Conservation (phyloP, 345 rosid genomes). For the Syzygium aromaticum region DNA sequence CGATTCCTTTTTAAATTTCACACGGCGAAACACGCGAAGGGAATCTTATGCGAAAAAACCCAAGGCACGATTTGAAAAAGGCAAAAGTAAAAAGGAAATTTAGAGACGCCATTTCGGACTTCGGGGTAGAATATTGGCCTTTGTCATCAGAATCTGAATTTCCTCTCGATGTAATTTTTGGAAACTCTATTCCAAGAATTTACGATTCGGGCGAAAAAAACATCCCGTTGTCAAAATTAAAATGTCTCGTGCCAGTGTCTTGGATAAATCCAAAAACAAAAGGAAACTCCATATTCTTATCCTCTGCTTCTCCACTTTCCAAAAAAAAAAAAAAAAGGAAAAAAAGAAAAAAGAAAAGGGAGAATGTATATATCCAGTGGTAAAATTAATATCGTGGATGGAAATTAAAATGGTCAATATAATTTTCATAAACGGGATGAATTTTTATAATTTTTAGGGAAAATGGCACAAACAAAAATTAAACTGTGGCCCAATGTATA, state of each 20-base stretch:
- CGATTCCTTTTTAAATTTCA: background rate
- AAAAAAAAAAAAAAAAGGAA: accelerated
- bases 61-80: background rate
- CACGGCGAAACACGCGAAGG: background rate
- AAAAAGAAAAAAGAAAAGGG: no score
- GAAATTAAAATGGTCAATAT: background rate
- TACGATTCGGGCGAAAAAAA: background rate
- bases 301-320: background rate
- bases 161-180: background rate
- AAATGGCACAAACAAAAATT: no score
- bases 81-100: background rate
- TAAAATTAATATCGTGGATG: background rate
- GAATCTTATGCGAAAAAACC: background rate
- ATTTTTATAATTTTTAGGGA: background rate
- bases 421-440: background rate
- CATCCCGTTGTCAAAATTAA: no score
- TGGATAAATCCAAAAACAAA: background rate
- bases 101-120: background rate
- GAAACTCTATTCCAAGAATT: background rate
- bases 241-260: background rate
- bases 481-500: no score
- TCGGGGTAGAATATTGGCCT: background rate
- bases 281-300: background rate
- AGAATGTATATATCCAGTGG: background rate
- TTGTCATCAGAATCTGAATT: background rate